phyloP scores from a whole-genome alignment of 352 stramenopile species.

The Phytophthora podocarpi region DNA sequence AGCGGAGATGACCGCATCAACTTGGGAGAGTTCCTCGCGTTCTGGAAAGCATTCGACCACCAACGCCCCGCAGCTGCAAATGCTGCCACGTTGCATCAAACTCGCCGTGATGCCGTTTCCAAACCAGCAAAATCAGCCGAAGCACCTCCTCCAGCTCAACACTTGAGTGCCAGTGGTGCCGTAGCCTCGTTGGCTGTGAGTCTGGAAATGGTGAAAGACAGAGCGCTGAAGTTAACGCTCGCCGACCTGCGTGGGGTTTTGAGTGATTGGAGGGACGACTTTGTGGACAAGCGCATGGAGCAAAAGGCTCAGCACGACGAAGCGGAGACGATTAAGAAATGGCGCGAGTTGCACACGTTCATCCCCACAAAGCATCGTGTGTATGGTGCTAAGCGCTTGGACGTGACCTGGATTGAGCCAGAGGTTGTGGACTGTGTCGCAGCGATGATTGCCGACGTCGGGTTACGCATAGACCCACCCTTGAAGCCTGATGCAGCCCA shows the following conservation, averaged over 20 bases:
- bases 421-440: slow-evolving; percentile 60
- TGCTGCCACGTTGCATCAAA: slow-evolving; percentile 23
- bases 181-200: slow-evolving; percentile 46
- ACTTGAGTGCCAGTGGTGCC: slow-evolving; percentile 25
- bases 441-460: slow-evolving; percentile 47
- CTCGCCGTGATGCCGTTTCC: slow-evolving; percentile 25
- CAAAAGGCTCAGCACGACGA: slow-evolving; percentile 31
- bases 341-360: slow-evolving; percentile 27
- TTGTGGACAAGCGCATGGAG: slow-evolving; percentile 37
- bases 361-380: slow-evolving; percentile 47
- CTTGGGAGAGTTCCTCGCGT: slow-evolving; percentile 68
- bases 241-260: slow-evolving; percentile 49
- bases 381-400: slow-evolving; percentile 48
- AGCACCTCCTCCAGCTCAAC: neutral
- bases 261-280: slow-evolving; percentile 63
- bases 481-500: slow-evolving; percentile 57
- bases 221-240: slow-evolving; percentile 52
- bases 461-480: slow-evolving; percentile 28
- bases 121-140: neutral
- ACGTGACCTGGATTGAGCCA: slow-evolving; percentile 72
- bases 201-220: slow-evolving; percentile 59
- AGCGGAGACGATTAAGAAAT: slow-evolving; percentile 13
- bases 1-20: slow-evolving; percentile 65
- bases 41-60: slow-evolving; percentile 69
- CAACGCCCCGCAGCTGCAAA: slow-evolving; percentile 9